Conservation (phyloP, 768 basidiomycete genomes). For the Imleria badia region DNA sequence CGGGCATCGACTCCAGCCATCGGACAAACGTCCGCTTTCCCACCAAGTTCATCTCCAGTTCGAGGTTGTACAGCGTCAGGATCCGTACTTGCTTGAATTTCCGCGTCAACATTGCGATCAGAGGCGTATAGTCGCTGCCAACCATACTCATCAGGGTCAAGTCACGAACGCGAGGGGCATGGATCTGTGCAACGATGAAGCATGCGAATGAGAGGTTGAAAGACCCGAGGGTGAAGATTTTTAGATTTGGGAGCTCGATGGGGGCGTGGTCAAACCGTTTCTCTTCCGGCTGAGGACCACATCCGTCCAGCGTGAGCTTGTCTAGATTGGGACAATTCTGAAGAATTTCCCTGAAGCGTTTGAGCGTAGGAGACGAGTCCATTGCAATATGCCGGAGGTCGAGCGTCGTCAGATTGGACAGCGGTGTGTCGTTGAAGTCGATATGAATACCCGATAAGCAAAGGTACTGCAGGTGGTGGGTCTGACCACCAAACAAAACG, state of each 20-base stretch:
- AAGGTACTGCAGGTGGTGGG: conserved; percentile 49
- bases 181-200: conserved; percentile 47
- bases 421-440: conserved; percentile 51
- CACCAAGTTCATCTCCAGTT: conserved; percentile 30
- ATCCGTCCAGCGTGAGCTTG: conserved; percentile 61
- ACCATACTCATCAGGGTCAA: conserved; percentile 56
- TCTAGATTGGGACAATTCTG: conserved; percentile 45
- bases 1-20: conserved; percentile 61
- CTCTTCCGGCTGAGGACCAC: conserved; percentile 46
- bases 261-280: conserved; percentile 36
- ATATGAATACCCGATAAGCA: conserved; percentile 59
- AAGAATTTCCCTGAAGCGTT: conserved; percentile 55
- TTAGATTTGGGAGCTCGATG: conserved; percentile 49
- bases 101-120: conserved; percentile 47
- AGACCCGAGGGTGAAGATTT: conserved; percentile 56
- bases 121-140: conserved; percentile 49
- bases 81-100: conserved; percentile 53
- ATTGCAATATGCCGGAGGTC: conserved; percentile 64
- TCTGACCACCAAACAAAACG: conserved; percentile 51
- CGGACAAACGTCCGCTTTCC: conserved; percentile 38
- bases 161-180: conserved; percentile 57
- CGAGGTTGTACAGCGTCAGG: conserved; percentile 50
- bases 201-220: conserved; percentile 48
- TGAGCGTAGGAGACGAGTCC: conserved; percentile 47
- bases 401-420: conserved; percentile 58